Conservation (phyloP, 2,329 filamentous ascomycete species). For the Aspergillus fischeri region DNA sequence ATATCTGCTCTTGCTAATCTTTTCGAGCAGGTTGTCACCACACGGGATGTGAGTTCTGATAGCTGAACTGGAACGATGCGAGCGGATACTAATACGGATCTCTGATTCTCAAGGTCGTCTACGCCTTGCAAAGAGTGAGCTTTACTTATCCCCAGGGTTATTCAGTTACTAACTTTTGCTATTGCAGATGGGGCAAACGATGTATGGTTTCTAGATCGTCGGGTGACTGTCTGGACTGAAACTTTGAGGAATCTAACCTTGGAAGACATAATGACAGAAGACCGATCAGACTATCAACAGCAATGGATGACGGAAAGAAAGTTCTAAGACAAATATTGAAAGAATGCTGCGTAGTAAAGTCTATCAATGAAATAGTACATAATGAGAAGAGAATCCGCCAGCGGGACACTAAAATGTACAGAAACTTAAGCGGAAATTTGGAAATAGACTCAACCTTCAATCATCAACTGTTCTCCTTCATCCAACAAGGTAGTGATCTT, state of each 20-base stretch:
- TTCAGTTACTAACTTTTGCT: background rate
- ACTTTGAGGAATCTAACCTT: too few relatives aligned
- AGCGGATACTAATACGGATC: background rate
- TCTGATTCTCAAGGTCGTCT: conserved; percentile 9
- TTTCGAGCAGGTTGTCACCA: conserved; percentile 8
- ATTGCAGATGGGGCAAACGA: conserved; percentile 11
- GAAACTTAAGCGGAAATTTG: too few relatives aligned
- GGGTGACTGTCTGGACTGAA: background rate
- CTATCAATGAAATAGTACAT: background rate
- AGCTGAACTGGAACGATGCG: background rate
- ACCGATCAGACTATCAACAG: too few relatives aligned
- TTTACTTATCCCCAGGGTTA: background rate
- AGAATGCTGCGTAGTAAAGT: background rate
- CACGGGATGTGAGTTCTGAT: conserved; percentile 13
- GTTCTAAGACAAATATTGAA: too few relatives aligned
- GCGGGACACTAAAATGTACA: background rate
- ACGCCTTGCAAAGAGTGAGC: conserved; percentile 13
- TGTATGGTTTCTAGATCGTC: conserved; percentile 10
- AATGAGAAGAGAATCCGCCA: conserved; percentile 5
- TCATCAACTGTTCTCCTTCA: conserved; percentile 87
- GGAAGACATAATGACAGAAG: too few relatives aligned
- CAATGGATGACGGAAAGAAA: too few relatives aligned
- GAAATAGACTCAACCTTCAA: conserved; percentile 47
- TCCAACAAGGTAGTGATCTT: conserved; percentile 85
- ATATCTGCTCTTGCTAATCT: background rate